Base-by-base conservation (phyloP, 1,284 basidiomycete genomes). In the Cutaneotrichosporon sp. region DNA sequence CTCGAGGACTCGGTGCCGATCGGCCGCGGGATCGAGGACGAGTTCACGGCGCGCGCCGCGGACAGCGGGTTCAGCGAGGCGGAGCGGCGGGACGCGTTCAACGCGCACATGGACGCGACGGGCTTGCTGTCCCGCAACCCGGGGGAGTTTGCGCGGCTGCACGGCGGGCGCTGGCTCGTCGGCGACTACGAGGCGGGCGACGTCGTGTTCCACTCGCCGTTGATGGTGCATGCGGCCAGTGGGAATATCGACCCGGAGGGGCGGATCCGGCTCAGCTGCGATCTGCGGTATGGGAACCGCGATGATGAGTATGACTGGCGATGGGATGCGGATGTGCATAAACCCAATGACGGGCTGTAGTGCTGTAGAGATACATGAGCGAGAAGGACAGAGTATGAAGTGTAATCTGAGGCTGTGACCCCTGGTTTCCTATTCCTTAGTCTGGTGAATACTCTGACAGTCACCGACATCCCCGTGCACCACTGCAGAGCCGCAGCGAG, bases 51-150 rank as follows among this genome's bases (percentile, higher is more conserved):
- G 26, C 44, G 32, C 14, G 44, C 31, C 1, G 11, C 7, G 16
- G 35, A 33, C 11, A 48, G 34, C 19, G 54, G 52, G 3, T 38
- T 63, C 26, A 39, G 41, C 1, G 49, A 53, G 17, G 57, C 59
- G 17, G 60, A 65, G 22, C 22, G 42, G 11, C 24, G 49, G 24
- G 38, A 19, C 19, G 63, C 63, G 3, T 65, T 65, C 55, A 65
- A 65, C 48, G 22, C 33, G 34, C 61, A 53, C 39, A 53, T 53
- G 51, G 41, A 19, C 26, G 17, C 19, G 19, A 46, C 22, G 17
- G 51, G 51, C 1, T 27, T 46, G 37, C 19, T 53, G 20, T 43
- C 32, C 3, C 17, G 20, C 20, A 39, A 47, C 33, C 46, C 51
- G 3, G 51, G 45, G 2, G 5, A 9, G 17, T 53, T 53, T 26